Base-by-base conservation (phyloP, 768 basidiomycete species). In the Kwoniella heveanensis region DNA sequence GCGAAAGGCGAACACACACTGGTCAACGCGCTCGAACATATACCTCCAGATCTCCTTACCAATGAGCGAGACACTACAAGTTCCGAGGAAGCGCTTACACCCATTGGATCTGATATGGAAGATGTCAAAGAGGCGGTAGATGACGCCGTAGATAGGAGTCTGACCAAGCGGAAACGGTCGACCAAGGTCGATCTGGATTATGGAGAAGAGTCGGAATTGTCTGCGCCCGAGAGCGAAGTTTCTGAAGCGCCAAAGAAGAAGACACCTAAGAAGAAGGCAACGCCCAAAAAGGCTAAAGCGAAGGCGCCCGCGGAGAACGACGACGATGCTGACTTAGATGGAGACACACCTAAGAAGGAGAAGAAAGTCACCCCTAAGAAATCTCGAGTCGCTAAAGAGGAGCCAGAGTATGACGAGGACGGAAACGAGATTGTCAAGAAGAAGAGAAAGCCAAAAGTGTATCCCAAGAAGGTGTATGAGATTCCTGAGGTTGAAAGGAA, bases 401-500 rank as follows among this genome's bases (percentile, higher is more conserved):
- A 77, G 61, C 74, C 74, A 2, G 71, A 73, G 44, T 70, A 54
- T 49, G 76, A 77, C 52, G 54, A 60, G 24, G 76, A 71, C 1
- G 73, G 72, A 15, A 77, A 73, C 54, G 71, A 77, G 67, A 69
- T 73, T 55, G 68, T 76, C n/a, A 76, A 77, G 64, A 69, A 76
- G 71, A 75, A 76, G 66, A 55, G 78, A 32, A 76, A 75, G 50
- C 62, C 66, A 1, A 80, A 76, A 58, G 71, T 71, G 3, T 72
- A 72, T 36, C 71, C 73, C 17, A 80, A 80, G 50, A 78, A 82
- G 13, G 75, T 75, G 3, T 90, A 88, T 70, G 78, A 85, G 54
- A 91, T 92, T 57, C 87, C 88, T 0, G 86, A 88, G 55, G 88
- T 91, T 0, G 84, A 87, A 76, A 82, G 77, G 69, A 88, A 86